Evolutionary conservation across 164 flowering plant species (phyloP), one percentile per base, ranked within the genome.

Genomic region (Hamamelis virginiana): DNA sequence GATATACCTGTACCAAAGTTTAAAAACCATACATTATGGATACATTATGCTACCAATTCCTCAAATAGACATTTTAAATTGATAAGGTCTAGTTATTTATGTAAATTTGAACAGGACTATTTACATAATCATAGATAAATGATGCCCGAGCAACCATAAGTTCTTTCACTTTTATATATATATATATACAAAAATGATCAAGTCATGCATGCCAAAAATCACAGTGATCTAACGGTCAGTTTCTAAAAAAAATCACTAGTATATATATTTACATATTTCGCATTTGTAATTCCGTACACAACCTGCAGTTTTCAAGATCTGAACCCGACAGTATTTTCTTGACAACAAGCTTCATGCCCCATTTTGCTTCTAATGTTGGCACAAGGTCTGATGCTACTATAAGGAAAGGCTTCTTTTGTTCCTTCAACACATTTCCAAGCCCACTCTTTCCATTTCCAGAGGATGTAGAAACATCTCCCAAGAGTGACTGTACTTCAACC

Each of bases 261-360:
- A 59, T 59, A 59, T 13, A 21, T 59, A 3, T 59, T 26, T 59
- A 59, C 38, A 59, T 33, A 59, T 59, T 59, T 10, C 43, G 33
- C 33, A 21, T 13, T 52, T 28, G 14, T 22, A 27, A 12, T 44
- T 63, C 14, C 21, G 59, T n/a, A 22, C 71, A n/a, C 56, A 52
- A 92, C 98, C 96, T 90, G 94, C 87, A 89, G 75, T 89, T 86
- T 81, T 95, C 99, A 64, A 95, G 92, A 67, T 86, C 92, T 48
- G 92, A 86, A 41, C 99, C 99, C 69, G 74, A 56, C 16, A 89
- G 55, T 19, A 80, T 82, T 83, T 78, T 85, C 80, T 80, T 92
- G 51, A 91, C 74, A 26, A 76, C 62, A 72, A 95, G 94, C 72
- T 92, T 88, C 73, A 75, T 65, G 4, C 90, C 89, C 91, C 91